Conservation (phyloP, 2,329 filamentous ascomycete genomes). For the Ramularia endophylla region DNA sequence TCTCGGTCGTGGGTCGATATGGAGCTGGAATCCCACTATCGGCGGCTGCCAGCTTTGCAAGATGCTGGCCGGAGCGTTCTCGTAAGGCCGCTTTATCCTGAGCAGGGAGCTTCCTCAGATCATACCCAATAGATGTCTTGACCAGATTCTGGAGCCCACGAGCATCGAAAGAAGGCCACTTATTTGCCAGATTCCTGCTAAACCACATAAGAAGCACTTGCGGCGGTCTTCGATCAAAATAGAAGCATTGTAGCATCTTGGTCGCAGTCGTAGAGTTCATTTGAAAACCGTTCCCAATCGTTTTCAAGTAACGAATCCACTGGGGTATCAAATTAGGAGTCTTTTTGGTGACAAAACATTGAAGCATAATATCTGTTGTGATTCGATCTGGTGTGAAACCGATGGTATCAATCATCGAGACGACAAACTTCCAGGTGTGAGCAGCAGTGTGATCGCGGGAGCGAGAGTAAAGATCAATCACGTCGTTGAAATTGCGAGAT, state of each 20-base stretch:
- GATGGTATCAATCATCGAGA: slow-evolving; percentile 15
- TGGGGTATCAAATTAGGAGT: slow-evolving; percentile 15
- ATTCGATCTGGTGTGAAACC: slow-evolving; percentile 19
- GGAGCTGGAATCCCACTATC: no score
- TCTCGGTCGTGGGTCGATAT: no score
- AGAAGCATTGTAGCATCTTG: slow-evolving; percentile 22
- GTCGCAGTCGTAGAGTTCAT: slow-evolving; percentile 17
- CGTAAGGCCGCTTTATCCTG: neutral
- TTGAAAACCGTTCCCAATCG: slow-evolving; percentile 11
- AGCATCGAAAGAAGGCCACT: slow-evolving; percentile 16
- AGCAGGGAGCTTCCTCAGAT: slow-evolving; percentile 19
- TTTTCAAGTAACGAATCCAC: slow-evolving; percentile 21
- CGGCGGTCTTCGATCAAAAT: slow-evolving; percentile 21
- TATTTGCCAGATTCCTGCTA: slow-evolving; percentile 17
- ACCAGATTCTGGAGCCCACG: slow-evolving; percentile 16
- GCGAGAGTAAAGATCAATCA: slow-evolving; percentile 14
- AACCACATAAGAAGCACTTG: slow-evolving; percentile 24
- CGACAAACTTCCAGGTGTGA: slow-evolving; percentile 25
- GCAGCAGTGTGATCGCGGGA: slow-evolving; percentile 14
- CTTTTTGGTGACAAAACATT: slow-evolving; percentile 16
- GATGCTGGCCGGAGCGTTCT: slow-evolving; percentile 4
- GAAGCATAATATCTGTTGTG: slow-evolving; percentile 23
- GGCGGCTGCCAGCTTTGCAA: neutral
- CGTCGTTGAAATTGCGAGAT: slow-evolving; percentile 15
- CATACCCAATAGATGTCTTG: slow-evolving; percentile 22